Evolutionary conservation across 805 yeast genomes (phyloP).

Genomic region (Candida silvatica): DNA sequence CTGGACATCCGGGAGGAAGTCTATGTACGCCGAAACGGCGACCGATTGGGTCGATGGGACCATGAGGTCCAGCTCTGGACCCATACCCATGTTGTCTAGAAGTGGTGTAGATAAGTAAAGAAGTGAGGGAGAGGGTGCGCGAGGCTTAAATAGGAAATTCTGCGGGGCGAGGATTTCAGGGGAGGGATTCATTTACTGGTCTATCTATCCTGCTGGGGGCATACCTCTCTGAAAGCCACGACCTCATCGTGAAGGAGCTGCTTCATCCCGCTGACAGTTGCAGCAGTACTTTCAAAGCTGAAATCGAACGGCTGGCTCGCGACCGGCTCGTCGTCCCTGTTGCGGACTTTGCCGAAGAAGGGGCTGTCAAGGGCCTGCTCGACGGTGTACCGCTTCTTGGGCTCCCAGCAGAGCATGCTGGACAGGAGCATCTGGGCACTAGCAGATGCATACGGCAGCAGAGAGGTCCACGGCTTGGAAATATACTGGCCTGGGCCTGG

Average conservation of each 20-base stretch:
- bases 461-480: constrained; percentile 36
- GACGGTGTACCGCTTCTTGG: constrained; percentile 43
- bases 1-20: constrained; percentile 67
- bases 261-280: constrained; percentile 37
- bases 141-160: not conserved
- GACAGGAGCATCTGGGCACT: constrained; percentile 46
- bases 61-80: constrained; percentile 74
- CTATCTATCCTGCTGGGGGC: not conserved
- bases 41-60: constrained; percentile 91
- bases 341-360: constrained; percentile 47
- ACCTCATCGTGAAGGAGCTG: constrained; percentile 45
- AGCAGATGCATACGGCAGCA: constrained; percentile 56
- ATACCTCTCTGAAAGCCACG: constrained; percentile 30
- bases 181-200: not conserved
- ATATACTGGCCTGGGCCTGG: constrained; percentile 35
- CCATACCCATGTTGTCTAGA: constrained; percentile 43
- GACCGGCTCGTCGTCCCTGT: constrained; percentile 44
- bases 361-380: constrained; percentile 48
- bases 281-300: constrained; percentile 45
- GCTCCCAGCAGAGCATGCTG: constrained; percentile 57
- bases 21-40: constrained; percentile 83
- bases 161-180: not conserved
- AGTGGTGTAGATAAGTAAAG: not conserved
- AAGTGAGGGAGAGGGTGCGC: not conserved
- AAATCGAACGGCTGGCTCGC: constrained; percentile 51